Base-by-base conservation (phyloP, 108 stramenopile species). In the Cylindrotheca closterium region DNA sequence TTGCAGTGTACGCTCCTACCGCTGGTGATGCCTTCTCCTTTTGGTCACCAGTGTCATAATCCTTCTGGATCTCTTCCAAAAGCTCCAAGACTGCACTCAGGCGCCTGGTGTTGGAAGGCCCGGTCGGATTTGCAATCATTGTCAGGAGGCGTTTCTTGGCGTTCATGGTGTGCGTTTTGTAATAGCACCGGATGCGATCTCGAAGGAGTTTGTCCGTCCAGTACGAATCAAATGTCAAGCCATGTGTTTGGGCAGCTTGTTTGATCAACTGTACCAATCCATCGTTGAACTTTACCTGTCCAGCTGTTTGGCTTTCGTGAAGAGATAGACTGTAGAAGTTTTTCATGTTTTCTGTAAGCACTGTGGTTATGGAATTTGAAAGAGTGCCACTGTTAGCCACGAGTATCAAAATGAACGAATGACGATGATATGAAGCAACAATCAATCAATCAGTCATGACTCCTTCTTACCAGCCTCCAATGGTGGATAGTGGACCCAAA, bases 121-220 rank as follows among this genome's bases (percentile, higher is more conserved):
- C 89, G 27, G 78, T 79, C 0, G 87, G 91, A 67, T 89, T 85
- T 33, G 68, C 60, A 18, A 89, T 53, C 87, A 92, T 92, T 18
- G 91, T 89, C 22, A 71, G 72, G 29, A 89, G 52, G 19, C 88
- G 75, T 62, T 94, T 94, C 70, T 94, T 94, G 55, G 89, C 88
- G 61, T 94, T 94, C 60, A 91, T 89, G 59, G 91, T 90, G 47
- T 91, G 92, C 32, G 92, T 94, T 70, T 94, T 94, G 82, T 86
- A 94, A 51, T 88, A 94, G 62, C 92, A 94, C 3, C 92, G 83
- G 55, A 94, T 87, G 5, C 89, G 79, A 79, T 92, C 87, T 7
- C 91, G 83, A 3, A 92, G 52, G 28, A 58, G 61, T 67, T 87
- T 87, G 74, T 81, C 81, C 29, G 58, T 65, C 33, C 74, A 85